Conservation (phyloP, 1,284 basidiomycete species). For the Cutaneotrichosporon mucoides region DNA sequence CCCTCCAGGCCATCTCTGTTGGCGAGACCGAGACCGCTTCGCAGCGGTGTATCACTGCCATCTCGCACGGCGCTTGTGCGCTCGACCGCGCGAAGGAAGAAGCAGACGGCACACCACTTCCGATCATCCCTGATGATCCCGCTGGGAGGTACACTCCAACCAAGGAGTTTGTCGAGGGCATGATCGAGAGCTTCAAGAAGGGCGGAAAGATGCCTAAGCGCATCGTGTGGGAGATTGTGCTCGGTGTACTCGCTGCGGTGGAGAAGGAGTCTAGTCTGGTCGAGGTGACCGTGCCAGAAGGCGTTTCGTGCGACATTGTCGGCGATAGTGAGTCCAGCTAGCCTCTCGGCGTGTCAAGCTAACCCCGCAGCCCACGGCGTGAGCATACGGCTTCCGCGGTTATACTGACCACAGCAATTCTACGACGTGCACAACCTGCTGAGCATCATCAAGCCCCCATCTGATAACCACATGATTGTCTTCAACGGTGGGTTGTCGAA, state of each 20-base stretch:
- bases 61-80: conserved; percentile 62
- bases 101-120: conserved; percentile 59
- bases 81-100: conserved; percentile 32
- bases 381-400: not conserved
- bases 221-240: conserved; percentile 92
- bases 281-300: conserved; percentile 69
- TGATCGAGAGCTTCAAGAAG: conserved; percentile 90
- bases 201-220: conserved; percentile 72
- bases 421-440: conserved; percentile 89
- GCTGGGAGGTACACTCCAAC: conserved; percentile 60
- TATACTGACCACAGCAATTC: conserved; percentile 61
- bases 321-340: conserved; percentile 61
- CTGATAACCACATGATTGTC: conserved; percentile 71
- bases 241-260: conserved; percentile 73
- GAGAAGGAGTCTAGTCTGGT: conserved; percentile 77
- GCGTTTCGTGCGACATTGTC: conserved; percentile 80
- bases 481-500: conserved; percentile 62
- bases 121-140: conserved; percentile 54
- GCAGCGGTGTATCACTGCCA: conserved; percentile 68
- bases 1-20: conserved; percentile 71
- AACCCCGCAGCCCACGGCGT: conserved; percentile 22
- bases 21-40: conserved; percentile 78
- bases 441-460: conserved; percentile 78
- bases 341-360: not conserved
- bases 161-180: conserved; percentile 70